These are phyloP conservation scores for Circinella minor DNA, from an alignment of 371 early-diverging fungal genomes.

Conservation along the genomic window DNA sequence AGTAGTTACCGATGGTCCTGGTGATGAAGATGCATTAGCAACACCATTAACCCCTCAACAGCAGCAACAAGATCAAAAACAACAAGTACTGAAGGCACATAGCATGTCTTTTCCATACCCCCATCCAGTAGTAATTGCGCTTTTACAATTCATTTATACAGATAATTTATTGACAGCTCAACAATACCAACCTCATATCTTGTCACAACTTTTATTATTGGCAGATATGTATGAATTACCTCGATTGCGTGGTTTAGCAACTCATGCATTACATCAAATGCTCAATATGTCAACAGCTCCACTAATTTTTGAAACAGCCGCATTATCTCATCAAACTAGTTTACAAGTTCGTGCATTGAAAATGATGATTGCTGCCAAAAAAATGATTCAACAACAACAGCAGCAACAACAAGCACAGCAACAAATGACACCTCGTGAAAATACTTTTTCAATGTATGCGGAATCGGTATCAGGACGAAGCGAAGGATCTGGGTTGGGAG, in stretches of 20 bases:
- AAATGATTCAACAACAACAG: conserved; percentile 44
- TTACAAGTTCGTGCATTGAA: conserved; percentile 57
- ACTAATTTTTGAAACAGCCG: conserved; percentile 56
- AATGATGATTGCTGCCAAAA: conserved; percentile 51
- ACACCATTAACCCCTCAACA: neutral
- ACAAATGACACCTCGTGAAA: conserved; percentile 16
- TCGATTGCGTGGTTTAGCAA: conserved; percentile 50
- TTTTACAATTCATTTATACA: conserved; percentile 68
- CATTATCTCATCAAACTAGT: conserved; percentile 52
- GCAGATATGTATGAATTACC: conserved; percentile 61
- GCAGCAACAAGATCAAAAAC: neutral
- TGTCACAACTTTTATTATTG: conserved; percentile 59
- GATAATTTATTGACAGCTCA: conserved; percentile 61
- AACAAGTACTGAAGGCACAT: conserved; percentile 21
- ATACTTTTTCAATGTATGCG: conserved; percentile 34
- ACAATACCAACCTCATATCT: conserved; percentile 50
- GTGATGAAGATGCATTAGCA: neutral
- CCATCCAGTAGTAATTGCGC: conserved; percentile 56
- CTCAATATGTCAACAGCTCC: conserved; percentile 62
- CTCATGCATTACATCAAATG: conserved; percentile 58
- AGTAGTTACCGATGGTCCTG: neutral
- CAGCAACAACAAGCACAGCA: conserved; percentile 31
- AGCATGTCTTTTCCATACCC: conserved; percentile 52
- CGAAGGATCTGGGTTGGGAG: neutral
- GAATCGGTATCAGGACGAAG: conserved; percentile 17